Evolutionary conservation across 129 eudicot species (phyloP).

Genomic region (Scalesia atractyloides): DNA sequence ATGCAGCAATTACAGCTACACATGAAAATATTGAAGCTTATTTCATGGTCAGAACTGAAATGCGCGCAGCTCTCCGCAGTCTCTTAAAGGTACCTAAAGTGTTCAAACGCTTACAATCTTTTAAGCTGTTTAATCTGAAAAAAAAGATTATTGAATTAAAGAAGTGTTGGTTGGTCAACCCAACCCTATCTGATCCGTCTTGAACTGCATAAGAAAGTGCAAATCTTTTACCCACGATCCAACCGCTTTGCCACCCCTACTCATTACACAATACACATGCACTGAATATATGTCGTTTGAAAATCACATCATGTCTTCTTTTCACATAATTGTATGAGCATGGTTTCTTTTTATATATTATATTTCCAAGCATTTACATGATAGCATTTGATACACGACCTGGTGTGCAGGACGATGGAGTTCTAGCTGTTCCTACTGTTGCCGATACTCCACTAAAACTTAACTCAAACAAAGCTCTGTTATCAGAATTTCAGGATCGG

Average conservation of each 20-base stretch:
- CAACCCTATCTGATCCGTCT: too few relatives aligned
- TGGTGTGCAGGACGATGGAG: conserved; percentile 71
- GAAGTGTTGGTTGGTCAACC: too few relatives aligned
- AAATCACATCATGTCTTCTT: too few relatives aligned
- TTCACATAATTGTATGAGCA: too few relatives aligned
- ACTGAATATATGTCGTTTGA: too few relatives aligned
- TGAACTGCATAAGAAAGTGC: too few relatives aligned
- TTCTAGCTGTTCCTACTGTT: conserved; percentile 76
- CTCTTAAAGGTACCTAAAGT: conserved; percentile 62
- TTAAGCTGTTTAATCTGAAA: background rate
- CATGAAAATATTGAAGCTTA: conserved; percentile 61
- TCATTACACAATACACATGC: too few relatives aligned
- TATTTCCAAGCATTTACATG: conserved; percentile 21
- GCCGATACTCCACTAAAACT: conserved; percentile 74
- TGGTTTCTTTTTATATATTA: background rate
- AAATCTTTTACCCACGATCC: too few relatives aligned
- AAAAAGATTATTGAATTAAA: too few relatives aligned
- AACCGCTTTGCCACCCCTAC: too few relatives aligned
- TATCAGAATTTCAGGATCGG: conserved; percentile 64
- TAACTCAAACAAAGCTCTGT: conserved; percentile 47
- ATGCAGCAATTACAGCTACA: conserved; percentile 51
- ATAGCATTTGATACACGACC: background rate
- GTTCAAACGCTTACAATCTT: background rate
- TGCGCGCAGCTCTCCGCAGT: conserved; percentile 68
- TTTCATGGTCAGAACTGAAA: conserved; percentile 77